Base-by-base conservation (phyloP, 306 rosid genomes). In the Bauhinia variegata region DNA sequence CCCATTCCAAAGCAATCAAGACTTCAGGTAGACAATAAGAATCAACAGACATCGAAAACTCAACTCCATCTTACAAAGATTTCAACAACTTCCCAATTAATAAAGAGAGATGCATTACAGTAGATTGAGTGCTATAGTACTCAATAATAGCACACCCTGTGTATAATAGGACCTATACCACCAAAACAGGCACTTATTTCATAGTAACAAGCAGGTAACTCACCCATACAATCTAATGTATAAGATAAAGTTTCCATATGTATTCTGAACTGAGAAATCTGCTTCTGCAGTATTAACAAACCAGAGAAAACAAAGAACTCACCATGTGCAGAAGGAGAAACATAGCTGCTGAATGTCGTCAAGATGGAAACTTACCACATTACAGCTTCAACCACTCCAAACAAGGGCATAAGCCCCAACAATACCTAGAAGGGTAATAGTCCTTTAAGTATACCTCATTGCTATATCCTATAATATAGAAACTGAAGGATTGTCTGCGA, bases 351-450 rank as follows among this genome's bases (percentile, higher is more conserved):
- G 11, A 53, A 59, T 23, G 71, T 65, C 10, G 5, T 56, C 41
- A 54, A 16, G 71, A 75, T 15, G 57, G 39, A 13, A 9, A 56
- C 19, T 66, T 65, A 17, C 55, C 41, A 5, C 32, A 23, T 80
- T 54, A 89, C 71, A 89, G 14, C 95, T 86, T 93, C 81, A 93
- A 53, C 98, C 98, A 93, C 75, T 89, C 98, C 85, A 93, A 77
- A 68, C 98, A 93, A 30, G 98, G 97, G 63, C 98, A 93, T 19
- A 89, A 50, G n/a, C 97, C 97, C 96, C 98, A 93, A 67, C 98
- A 90, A 72, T 65, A 88, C 62, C 89, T 80, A 18, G 98, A 60
- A 0, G 98, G 97, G 80, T 91, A 86, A 71, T 88, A 83, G 77
- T 90, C 98, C 88, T 83, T 93, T 58, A 90, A 75, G 76, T 93